These are phyloP conservation scores for Glycyrrhiza uralensis DNA, from an alignment of 306 rosid species.

Conservation along the genomic window DNA sequence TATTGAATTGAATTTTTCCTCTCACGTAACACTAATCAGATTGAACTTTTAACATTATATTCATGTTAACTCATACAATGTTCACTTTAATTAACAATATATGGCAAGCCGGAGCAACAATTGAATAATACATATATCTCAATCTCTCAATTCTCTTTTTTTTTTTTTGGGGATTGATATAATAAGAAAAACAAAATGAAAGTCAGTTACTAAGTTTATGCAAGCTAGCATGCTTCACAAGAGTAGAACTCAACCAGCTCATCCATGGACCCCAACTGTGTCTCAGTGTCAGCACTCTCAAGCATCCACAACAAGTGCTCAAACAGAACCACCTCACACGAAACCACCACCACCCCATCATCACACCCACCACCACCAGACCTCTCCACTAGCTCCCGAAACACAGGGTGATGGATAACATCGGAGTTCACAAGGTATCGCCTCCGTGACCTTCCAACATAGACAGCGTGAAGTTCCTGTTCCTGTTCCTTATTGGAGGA, in stretches of 20 bases:
- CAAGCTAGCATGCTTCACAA: constrained; percentile 34
- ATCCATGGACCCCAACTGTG: constrained; percentile 75
- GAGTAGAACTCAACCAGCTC: constrained; percentile 82
- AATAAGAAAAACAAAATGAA: background rate
- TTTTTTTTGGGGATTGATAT: background rate
- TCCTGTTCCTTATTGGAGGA: background rate
- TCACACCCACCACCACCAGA: constrained; percentile 13
- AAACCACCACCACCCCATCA: constrained; percentile 42
- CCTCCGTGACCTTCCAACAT: constrained; percentile 74
- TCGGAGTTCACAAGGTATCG: constrained; percentile 65
- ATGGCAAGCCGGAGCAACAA: background rate
- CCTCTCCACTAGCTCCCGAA: constrained; percentile 74
- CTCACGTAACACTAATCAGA: too few relatives aligned
- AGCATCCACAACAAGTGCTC: constrained; percentile 96
- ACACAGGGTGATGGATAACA: constrained; percentile 65
- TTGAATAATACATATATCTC: background rate
- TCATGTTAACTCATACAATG: background rate
- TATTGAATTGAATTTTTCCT: too few relatives aligned
- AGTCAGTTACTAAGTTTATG: constrained; percentile 3
- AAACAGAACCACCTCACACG: constrained; percentile 87
- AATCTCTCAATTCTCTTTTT: background rate
- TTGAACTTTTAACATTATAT: too few relatives aligned
- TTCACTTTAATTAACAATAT: background rate
- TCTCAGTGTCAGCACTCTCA: constrained; percentile 55
- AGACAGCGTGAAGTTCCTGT: constrained; percentile 50